Base-by-base conservation (phyloP, 2,329 filamentous ascomycete species). In the Alternaria solani region DNA sequence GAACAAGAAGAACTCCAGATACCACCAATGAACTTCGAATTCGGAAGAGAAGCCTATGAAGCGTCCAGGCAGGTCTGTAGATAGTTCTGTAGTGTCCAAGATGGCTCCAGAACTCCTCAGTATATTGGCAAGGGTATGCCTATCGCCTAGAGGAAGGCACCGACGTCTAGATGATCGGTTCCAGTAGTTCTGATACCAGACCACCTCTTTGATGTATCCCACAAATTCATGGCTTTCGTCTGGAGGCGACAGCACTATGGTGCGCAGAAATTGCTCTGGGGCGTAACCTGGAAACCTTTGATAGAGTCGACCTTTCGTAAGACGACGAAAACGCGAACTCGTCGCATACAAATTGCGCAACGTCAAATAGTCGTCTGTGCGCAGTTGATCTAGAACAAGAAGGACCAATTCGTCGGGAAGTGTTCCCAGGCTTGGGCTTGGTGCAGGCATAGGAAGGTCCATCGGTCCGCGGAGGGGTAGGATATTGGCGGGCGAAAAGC, bases 1-100 rank as follows among this genome's bases (percentile, higher is more conserved):
- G 8, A 60, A 34, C 7, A 65, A 23, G 16, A 63, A 65, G 43
- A 59, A 59, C 16, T 65, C 63, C 20, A 65, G 57, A 48, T 61
- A 65, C 61, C 61, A 63, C 57, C 57, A 57, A 14, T 60, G 47
- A 6, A 51, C n/a, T 25, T 60, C 47, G 12, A 23, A 26, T 23
- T 51, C 46, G 4, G 34, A 18, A 20, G 48, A 9, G 12, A 51
- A 57, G 14, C 34, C 20, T 20, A 57, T 34, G 53, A 57, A 60
- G 26, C 49, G 47, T 30, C 18, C 8, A 25, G 49, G 44, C 12
- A 58, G n/a, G 8, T 58, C 44, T 18, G 42, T 39, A 23, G 49
- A 55, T 7, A 25, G 8, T 18, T 48, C 32, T 5, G 23, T 44
- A 4, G 23, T 43, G n/a, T 57, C 34, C 20, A 63, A 26, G 20